These are phyloP conservation scores for Ustulina deusta DNA, from an alignment of 2,329 filamentous ascomycete genomes.

Conservation along the genomic window DNA sequence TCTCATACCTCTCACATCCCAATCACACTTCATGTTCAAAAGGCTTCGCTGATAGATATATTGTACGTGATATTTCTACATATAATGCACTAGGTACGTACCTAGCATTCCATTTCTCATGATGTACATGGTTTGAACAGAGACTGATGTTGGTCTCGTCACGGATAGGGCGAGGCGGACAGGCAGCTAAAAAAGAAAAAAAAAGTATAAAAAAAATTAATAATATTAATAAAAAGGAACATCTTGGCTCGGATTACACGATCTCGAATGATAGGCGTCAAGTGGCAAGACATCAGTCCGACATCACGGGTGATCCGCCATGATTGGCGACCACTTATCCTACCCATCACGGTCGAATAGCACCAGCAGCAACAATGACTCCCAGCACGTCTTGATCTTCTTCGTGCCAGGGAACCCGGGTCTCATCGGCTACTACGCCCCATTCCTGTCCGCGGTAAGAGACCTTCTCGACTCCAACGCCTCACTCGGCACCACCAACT, in stretches of 20 bases:
- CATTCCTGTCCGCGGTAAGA: conserved; percentile 72
- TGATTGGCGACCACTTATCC: conserved; percentile 32
- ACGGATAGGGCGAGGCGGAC: neutral
- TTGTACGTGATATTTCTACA: neutral
- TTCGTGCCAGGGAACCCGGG: conserved; percentile 84
- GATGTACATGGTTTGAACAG: neutral
- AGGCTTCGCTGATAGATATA: neutral
- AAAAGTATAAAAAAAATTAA: too few relatives aligned
- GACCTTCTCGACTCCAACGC: conserved; percentile 60
- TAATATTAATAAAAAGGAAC: neutral
- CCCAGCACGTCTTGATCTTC: conserved; percentile 67
- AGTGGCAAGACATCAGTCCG: neutral
- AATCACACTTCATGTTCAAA: neutral
- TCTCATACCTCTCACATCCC: neutral
- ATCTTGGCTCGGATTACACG: neutral
- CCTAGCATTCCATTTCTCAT: neutral
- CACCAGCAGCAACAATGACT: conserved; percentile 18
- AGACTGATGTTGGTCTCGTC: conserved; percentile 10
- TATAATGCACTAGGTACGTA: neutral
- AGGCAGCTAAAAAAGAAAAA: neutral
- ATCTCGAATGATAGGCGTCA: neutral
- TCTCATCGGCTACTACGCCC: conserved; percentile 77
- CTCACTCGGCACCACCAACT: conserved; percentile 49
- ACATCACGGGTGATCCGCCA: conserved; percentile 1
- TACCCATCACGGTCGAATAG: conserved; percentile 27